Conservation (phyloP, 257 asterid species). For the Phtheirospermum japonicum region DNA sequence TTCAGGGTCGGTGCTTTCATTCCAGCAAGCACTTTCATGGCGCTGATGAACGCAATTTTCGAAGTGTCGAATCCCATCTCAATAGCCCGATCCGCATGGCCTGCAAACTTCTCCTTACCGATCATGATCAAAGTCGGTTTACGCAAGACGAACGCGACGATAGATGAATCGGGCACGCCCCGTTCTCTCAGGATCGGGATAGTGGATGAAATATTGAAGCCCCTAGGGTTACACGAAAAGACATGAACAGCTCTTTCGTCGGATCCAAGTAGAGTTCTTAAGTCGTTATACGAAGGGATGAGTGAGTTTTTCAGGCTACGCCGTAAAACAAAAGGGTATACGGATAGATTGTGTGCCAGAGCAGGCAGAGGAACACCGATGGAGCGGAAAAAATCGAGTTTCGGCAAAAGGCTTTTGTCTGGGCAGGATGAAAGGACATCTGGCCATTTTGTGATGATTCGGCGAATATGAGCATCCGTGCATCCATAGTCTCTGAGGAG, state of each 20-base stretch:
- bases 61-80: constrained; percentile 28
- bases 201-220: constrained; percentile 10
- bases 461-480: constrained; percentile 21
- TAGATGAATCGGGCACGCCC: constrained; percentile 21
- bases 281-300: constrained; percentile 28
- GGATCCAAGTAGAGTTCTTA: constrained; percentile 18
- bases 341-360: neutral
- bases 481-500: constrained; percentile 26
- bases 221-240: neutral
- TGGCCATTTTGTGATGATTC: constrained; percentile 15
- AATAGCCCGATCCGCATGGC: constrained; percentile 9
- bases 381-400: constrained; percentile 32
- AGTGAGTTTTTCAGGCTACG: constrained; percentile 16
- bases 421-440: constrained; percentile 13
- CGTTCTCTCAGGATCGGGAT: constrained; percentile 8
- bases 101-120: neutral
- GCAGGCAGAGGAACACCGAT: constrained; percentile 26
- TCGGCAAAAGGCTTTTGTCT: constrained; percentile 29
- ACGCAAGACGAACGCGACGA: constrained; percentile 11
- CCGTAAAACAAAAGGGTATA: neutral
- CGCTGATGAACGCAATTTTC: neutral
- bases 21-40: constrained; percentile 19
- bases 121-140: neutral
- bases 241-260: neutral
- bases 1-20: constrained; percentile 17